Evolutionary conservation across 1,284 basidiomycete species (phyloP), one percentile per base, ranked within the genome.

Genomic region (Rhizoctonia solani): DNA sequence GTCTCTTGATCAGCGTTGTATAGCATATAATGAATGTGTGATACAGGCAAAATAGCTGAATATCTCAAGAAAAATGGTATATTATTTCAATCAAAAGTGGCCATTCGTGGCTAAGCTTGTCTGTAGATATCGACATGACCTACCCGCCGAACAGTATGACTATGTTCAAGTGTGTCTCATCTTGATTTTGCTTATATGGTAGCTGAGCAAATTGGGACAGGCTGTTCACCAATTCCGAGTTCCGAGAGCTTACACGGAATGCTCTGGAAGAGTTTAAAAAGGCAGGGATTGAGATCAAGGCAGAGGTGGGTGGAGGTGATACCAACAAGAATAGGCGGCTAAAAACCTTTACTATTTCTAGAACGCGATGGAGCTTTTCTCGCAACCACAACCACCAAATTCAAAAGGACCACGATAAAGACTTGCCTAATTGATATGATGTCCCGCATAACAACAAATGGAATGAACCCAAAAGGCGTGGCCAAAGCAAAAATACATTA

Each of bases 241-340:
- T 88, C 66, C 78, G 83, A 65, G 78, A 75, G 53, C 81, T 79
- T 34, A 78, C 81, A 37, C 78, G 79, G 72, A 77, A 76, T 49
- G 77, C 87, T 19, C 77, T 78, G 63, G 79, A 79, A n/a, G 83
- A 83, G 68, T 74, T 88, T 70, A 76, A 82, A 66, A 85, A 84
- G 46, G 85, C 84, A 39, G 87, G 86, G 0, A 75, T 89, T 19
- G 82, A 87, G 72, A 58, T 86, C 42, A 77, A 74, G 39, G 76
- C 79, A 37, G 75, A 80, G 75, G 83, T 80, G 56, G 11, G 75
- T 76, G 14, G 39, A 25, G 25, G 27, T 67, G n/a, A 16, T n/a
- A 13, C 19, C 27, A 4, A 13, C 27, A 41, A 1, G 1, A 30
- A 32, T 50, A 23, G 21, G 14, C 14, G 19, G 53, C 30, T 54